Percentiles rank a stretch among this genome's conserved stretches.
phyloP scores from a whole-genome alignment of 176 grass and related monocot genomes.

The Bothriochloa decipiens region DNA sequence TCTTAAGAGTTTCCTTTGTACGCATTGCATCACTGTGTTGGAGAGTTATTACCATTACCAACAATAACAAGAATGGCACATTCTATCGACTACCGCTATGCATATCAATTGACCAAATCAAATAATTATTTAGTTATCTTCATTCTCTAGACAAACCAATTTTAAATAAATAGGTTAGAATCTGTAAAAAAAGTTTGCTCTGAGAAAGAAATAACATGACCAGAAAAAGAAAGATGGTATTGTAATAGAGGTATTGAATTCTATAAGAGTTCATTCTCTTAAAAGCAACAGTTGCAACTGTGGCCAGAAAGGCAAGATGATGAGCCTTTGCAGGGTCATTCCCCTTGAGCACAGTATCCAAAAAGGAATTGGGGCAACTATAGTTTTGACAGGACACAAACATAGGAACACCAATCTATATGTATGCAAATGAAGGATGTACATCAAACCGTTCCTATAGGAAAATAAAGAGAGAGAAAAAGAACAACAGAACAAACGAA shows the following conservation, averaged over 20 bases:
- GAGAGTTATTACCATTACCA: background rate
- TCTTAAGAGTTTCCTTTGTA: constrained; percentile 90
- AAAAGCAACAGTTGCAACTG: background rate
- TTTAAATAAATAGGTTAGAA: background rate
- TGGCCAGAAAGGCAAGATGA: background rate
- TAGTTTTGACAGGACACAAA: background rate
- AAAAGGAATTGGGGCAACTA: background rate
- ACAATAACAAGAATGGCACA: constrained; percentile 25
- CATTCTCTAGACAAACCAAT: background rate
- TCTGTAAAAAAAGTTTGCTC: background rate
- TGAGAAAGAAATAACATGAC: background rate
- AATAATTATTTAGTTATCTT: constrained; percentile 20
- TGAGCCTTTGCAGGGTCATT: background rate
- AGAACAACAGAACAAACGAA: background rate
- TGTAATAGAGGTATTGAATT: background rate
- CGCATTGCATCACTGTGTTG: constrained; percentile 74
- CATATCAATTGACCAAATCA: background rate
- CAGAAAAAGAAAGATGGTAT: background rate
- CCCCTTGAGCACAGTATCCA: background rate
- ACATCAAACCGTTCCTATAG: background rate
- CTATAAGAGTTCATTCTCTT: background rate
- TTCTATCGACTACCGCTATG: background rate
- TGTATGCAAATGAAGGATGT: background rate
- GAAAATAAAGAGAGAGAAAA: background rate
- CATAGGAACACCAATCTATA: background rate